A percentile compares a stretch with the other conserved stretches of the same genome.
Evolutionary conservation across 1,139 yeast genomes (phyloP).

Genomic region (Meyerozyma elateridarum): DNA sequence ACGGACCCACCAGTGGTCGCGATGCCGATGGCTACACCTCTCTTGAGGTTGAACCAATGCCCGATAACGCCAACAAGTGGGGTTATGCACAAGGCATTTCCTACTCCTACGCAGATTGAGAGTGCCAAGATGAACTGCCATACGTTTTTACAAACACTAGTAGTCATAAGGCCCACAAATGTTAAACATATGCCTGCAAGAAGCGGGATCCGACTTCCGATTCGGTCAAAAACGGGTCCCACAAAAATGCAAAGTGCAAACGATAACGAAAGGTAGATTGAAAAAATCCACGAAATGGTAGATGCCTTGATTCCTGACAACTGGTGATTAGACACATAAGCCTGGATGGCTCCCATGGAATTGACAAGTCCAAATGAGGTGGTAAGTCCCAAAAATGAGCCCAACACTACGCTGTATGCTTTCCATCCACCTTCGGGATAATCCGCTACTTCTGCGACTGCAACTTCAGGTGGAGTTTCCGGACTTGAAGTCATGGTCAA

Average conservation of each 20-base stretch:
- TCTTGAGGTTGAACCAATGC: conserved; percentile 54
- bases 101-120: conserved; percentile 52
- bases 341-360: conserved; percentile 56
- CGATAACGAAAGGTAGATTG: conserved; percentile 51
- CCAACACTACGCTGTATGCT: conserved; percentile 58
- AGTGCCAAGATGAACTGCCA: conserved; percentile 59
- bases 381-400: conserved; percentile 54
- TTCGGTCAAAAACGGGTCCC: conserved; percentile 58
- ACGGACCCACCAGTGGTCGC: conserved; percentile 60
- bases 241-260: conserved; percentile 55
- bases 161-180: conserved; percentile 45
- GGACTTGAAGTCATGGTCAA: neutral
- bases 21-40: conserved; percentile 54
- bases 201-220: conserved; percentile 48
- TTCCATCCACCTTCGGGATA: conserved; percentile 62
- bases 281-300: conserved; percentile 60
- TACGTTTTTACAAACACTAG: conserved; percentile 48
- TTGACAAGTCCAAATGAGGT: conserved; percentile 63
- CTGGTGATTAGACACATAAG: conserved; percentile 50
- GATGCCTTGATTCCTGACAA: conserved; percentile 37
- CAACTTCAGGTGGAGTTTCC: too few relatives aligned
- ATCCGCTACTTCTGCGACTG: conserved; percentile 10
- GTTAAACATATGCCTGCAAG: conserved; percentile 42
- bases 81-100: conserved; percentile 52
- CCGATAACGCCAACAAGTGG: conserved; percentile 57